Evolutionary conservation across 2,329 filamentous ascomycete species (phyloP), one percentile per base, ranked within the genome.

Genomic region (Stachybotrys chlorohalonatus): DNA sequence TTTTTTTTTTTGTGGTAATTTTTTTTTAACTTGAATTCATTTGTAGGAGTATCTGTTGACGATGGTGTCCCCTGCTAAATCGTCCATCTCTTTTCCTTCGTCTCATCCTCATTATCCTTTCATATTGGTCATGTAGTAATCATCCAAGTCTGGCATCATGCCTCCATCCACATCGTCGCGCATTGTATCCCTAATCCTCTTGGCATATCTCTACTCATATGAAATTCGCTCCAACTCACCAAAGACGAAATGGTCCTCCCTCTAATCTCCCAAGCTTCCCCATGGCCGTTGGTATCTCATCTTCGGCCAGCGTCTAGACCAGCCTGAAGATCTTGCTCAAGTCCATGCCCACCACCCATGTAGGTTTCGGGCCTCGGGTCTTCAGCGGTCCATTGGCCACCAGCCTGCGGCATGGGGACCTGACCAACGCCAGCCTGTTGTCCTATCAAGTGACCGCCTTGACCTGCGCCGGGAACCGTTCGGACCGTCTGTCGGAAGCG

Each of bases 401-500:
- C 71, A n/a, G 68, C 73, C 48, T 72, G 66, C 0, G 78, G 81
- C 65, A 83, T 78, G 30, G 79, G 80, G 49, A 83, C 76, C 59
- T 77, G 75, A 7, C 70, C 68, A 3, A 73, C 66, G 11, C 58
- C 68, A 39, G 62, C 60, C 50, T 67, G 71, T 57, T 74, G 73
- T 32, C 64, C 73, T 39, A 65, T 69, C 16, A 63, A 70, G 46
- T 62, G 66, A 24, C 60, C 63, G 24, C 63, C 65, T 52, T 62
- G 64, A 15, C 61, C 66, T 11, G 64, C 57, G 16, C 73, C 75
- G 8, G 79, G 76, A 0, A 73, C 76, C 30, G 76, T 82, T 52
- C 80, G 76, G 11, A 83, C 81, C 36, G 70, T 63, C 66, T 83
- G 79, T 59, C 94, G 84, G 84, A 99, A 99, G 60, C 85, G 81